Evolutionary conservation across 2,329 filamentous ascomycete species (phyloP).

Genomic region (Epichloe baconii): DNA sequence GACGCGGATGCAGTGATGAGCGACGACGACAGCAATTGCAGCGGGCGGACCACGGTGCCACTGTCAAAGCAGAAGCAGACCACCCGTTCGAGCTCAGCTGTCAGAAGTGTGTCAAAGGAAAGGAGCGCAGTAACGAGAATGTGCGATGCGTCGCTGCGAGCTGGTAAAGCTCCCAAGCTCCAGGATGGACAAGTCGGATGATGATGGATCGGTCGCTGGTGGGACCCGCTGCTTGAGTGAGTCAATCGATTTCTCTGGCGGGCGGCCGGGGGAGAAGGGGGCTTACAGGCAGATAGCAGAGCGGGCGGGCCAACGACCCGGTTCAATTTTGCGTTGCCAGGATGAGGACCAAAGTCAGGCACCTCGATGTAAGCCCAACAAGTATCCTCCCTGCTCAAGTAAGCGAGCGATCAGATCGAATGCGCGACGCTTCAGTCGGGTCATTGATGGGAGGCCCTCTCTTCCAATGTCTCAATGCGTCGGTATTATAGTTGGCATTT

Average conservation of each 20-base stretch:
- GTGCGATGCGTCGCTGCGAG: slow-evolving; percentile 2
- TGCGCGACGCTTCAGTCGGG: background rate
- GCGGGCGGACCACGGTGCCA: background rate
- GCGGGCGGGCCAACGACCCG: too few relatives aligned
- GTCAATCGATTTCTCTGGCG: too few relatives aligned
- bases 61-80: background rate
- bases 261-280: too few relatives aligned
- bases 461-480: background rate
- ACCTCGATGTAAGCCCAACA: slow-evolving; percentile 11
- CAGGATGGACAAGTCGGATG: slow-evolving; percentile 1
- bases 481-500: too few relatives aligned
- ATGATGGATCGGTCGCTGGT: background rate
- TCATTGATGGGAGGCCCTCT: background rate
- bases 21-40: slow-evolving; percentile 3
- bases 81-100: background rate
- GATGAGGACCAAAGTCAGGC: slow-evolving; percentile 7
- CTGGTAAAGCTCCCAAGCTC: slow-evolving; percentile 6
- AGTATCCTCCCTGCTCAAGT: slow-evolving; percentile 6
- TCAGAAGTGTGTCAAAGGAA: background rate
- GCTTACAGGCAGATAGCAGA: too few relatives aligned
- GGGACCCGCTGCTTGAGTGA: too few relatives aligned
- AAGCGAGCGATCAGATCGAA: slow-evolving; percentile 2
- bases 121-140: background rate
- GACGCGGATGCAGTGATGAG: background rate
- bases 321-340: background rate